A percentile compares a stretch with the other conserved stretches of the same genome.
Conservation (phyloP, 202 grass and related monocot genomes). For the Saccharum hybrid region DNA sequence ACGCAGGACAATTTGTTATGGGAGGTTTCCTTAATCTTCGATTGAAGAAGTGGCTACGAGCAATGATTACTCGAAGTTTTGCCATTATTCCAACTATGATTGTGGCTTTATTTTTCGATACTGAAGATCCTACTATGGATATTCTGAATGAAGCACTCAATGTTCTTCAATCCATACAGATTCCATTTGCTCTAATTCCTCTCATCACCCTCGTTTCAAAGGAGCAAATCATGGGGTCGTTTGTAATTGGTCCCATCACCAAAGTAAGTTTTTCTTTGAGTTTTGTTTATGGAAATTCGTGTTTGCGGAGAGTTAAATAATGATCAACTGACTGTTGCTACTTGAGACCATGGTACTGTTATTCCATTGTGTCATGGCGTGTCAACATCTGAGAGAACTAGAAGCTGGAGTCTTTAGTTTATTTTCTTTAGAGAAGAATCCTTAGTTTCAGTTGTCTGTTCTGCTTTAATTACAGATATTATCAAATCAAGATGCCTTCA, state of each 20-base stretch:
- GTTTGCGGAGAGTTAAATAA: neutral
- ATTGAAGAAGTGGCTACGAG: constrained; percentile 91
- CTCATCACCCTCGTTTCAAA: constrained; percentile 90
- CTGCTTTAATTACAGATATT: constrained; percentile 20
- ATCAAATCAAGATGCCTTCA: neutral
- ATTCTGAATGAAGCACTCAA: constrained; percentile 86
- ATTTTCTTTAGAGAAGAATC: neutral
- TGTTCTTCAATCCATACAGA: constrained; percentile 96
- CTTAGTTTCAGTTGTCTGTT: constrained; percentile 14
- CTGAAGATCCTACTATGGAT: constrained; percentile 88
- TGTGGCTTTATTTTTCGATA: constrained; percentile 88
- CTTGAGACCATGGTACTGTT: constrained; percentile 3
- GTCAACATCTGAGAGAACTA: neutral
- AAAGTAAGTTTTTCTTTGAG: constrained; percentile 62
- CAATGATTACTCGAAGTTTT: constrained; percentile 86
- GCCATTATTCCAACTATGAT: constrained; percentile 94
- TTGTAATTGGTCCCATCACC: constrained; percentile 75
- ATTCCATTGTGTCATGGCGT: neutral
- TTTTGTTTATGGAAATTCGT: constrained; percentile 24
- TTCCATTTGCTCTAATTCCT: constrained; percentile 95
- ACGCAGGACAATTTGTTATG: constrained; percentile 95
- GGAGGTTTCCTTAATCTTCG: constrained; percentile 95
- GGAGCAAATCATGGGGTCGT: constrained; percentile 87
- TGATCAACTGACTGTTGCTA: neutral
- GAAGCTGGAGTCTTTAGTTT: neutral